Evolutionary conservation across 2,329 filamentous ascomycete genomes (phyloP).

Genomic region (Colletotrichum filicis): DNA sequence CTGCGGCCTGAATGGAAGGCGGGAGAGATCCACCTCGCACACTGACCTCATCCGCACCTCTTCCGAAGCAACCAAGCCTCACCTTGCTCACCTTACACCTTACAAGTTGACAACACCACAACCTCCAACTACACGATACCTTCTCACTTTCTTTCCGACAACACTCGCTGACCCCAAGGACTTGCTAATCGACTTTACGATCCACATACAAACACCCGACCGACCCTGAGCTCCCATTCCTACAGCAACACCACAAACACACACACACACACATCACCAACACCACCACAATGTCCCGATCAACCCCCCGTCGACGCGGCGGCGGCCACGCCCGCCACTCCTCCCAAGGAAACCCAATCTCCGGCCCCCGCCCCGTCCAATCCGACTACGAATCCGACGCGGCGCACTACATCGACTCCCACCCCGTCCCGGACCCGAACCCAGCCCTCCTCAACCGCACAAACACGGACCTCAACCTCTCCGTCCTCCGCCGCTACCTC

Average conservation of each 20-base stretch:
- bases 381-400: constrained; percentile 77
- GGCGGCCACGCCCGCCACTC: constrained; percentile 51
- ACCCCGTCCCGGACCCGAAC: constrained; percentile 53
- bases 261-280: background rate
- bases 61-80: background rate
- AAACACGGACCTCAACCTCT: constrained; percentile 88
- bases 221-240: constrained; percentile 23
- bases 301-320: constrained; percentile 51
- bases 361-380: constrained; percentile 41
- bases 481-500: constrained; percentile 84
- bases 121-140: background rate
- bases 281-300: constrained; percentile 52
- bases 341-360: constrained; percentile 45
- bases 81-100: too few relatives aligned
- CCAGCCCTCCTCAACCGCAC: constrained; percentile 70
- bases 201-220: background rate
- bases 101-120: background rate
- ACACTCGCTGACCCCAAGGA: too few relatives aligned
- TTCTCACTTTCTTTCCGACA: background rate
- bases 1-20: background rate
- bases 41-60: constrained; percentile 15
- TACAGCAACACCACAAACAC: constrained; percentile 33
- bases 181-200: background rate
- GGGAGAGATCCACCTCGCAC: background rate
- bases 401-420: constrained; percentile 56